These are phyloP conservation scores for Geranomyces michiganensis DNA, from an alignment of 192 early-diverging fungal genomes.

Conservation along the genomic window DNA sequence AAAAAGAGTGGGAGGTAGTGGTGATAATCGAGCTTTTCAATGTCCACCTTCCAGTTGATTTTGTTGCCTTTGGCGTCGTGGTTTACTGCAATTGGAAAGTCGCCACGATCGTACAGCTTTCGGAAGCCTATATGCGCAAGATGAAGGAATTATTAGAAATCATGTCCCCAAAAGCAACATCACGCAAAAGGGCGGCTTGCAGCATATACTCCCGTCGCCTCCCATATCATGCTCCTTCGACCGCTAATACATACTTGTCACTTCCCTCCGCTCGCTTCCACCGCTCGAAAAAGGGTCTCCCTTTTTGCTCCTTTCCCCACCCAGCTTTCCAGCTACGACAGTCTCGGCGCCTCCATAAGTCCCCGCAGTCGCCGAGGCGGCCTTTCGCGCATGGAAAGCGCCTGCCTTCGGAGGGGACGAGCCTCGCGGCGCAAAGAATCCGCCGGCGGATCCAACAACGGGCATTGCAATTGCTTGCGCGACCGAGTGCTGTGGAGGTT, in stretches of 20 bases:
- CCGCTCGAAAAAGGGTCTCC: slow-evolving; percentile 15
- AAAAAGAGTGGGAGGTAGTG: slow-evolving; percentile 70
- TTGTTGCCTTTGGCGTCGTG: slow-evolving; percentile 69
- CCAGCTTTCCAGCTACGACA: neutral
- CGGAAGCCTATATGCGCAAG: slow-evolving; percentile 49
- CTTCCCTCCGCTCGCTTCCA: slow-evolving; percentile 11
- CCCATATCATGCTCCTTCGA: too few relatives aligned
- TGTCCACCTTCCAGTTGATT: slow-evolving; percentile 71
- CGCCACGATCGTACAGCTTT: slow-evolving; percentile 63
- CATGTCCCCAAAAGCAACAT: too few relatives aligned
- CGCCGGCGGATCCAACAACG: slow-evolving; percentile 43
- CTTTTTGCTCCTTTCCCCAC: slow-evolving; percentile 15
- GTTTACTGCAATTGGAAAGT: slow-evolving; percentile 66
- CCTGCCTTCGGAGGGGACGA: slow-evolving; percentile 62
- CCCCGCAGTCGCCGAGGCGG: slow-evolving; percentile 17
- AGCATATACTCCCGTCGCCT: too few relatives aligned
- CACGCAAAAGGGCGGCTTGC: too few relatives aligned
- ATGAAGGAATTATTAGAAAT: too few relatives aligned
- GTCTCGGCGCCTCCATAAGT: neutral
- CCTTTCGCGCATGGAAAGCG: slow-evolving; percentile 52
- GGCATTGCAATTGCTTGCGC: slow-evolving; percentile 8
- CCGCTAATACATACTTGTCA: slow-evolving; percentile 9
- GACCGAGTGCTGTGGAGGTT: slow-evolving; percentile 5
- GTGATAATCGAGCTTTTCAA: slow-evolving; percentile 69
- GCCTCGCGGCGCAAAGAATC: slow-evolving; percentile 63